Base-by-base conservation (phyloP, 1,284 basidiomycete genomes). In the Microbotryum saponariae region DNA sequence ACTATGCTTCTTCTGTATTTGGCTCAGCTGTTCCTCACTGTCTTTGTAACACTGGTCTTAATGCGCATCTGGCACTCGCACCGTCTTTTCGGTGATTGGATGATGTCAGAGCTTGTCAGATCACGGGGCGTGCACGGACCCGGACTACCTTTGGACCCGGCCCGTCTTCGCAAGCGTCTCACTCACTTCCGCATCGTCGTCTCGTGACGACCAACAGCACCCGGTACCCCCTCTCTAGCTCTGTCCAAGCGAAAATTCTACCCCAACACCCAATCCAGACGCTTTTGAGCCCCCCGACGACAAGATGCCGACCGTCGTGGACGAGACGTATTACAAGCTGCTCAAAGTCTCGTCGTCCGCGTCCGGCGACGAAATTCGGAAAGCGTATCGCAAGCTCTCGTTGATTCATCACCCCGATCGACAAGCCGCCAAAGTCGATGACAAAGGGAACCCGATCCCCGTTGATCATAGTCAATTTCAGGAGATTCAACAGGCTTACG, bases 291-390 rank as follows among this genome's bases (percentile, higher is more conserved):
- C 12, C 12, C 48, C 2, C 48, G 48, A 21, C 48, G 18, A 50
- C 48, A 23, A 6, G 12, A 50, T 29, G 51, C n/a, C 51, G 31
- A 33, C 33, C 76, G 76, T 76, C 2, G 71, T 62, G 25, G 74
- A 77, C 56, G 72, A 72, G 20, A 61, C 71, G 0, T 76, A 76
- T 55, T 93, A 93, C 74, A 89, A 92, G 46, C 75, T 92, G 47
- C 79, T 93, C 44, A 88, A 85, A 51, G 82, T 92, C 25, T 73
- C 81, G 57, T 78, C 84, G 42, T 78, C 79, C 61, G 90, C 89
- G 46, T 82, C 79, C 46, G 85, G 86, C 78, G 88, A 78, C 67
- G 89, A 94, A 69, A 89, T 96, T 73, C 93, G 92, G 77, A 89
- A 88, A 74, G 91, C 91, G 7, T 96, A 96, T 74, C 85, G 87